A percentile compares a stretch with the other conserved stretches of the same genome.
Evolutionary conservation across 2,329 filamentous ascomycete species (phyloP).

Genomic region (Penicillium sp.): DNA sequence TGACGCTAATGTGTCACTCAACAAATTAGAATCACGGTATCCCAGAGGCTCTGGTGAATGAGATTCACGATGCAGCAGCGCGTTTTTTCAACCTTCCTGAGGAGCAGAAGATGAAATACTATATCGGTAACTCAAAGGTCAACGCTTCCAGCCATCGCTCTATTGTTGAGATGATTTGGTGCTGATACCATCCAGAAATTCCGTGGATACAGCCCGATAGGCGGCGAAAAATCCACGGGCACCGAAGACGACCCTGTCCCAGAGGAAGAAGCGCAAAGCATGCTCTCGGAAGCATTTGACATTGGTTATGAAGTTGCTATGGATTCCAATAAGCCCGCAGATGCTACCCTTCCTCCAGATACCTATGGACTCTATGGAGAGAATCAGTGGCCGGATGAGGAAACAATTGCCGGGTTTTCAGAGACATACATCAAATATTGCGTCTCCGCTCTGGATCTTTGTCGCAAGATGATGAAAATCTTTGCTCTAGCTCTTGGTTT

Average conservation of each 20-base stretch:
- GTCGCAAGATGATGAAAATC: constrained; percentile 35
- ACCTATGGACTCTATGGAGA: constrained; percentile 24
- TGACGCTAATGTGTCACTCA: too few relatives aligned
- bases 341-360: constrained; percentile 20
- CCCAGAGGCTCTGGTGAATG: constrained; percentile 15
- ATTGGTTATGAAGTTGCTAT: constrained; percentile 30
- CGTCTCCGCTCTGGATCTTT: constrained; percentile 14
- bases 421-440: constrained; percentile 25
- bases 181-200: constrained; percentile 21
- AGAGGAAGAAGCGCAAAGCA: constrained; percentile 11
- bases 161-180: too few relatives aligned
- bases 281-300: constrained; percentile 30
- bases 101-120: constrained; percentile 48
- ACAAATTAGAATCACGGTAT: constrained; percentile 28
- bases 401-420: constrained; percentile 20
- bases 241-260: constrained; percentile 17
- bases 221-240: constrained; percentile 21
- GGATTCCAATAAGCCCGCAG: constrained; percentile 16
- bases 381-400: constrained; percentile 28
- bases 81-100: constrained; percentile 45
- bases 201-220: constrained; percentile 30
- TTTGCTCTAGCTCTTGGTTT: constrained; percentile 46
- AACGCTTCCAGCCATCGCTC: background rate
- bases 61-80: constrained; percentile 31
- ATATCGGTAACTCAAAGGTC: constrained; percentile 34